phyloP scores from a whole-genome alignment of 306 rosid genomes.

The Dalbergia cultrata region DNA sequence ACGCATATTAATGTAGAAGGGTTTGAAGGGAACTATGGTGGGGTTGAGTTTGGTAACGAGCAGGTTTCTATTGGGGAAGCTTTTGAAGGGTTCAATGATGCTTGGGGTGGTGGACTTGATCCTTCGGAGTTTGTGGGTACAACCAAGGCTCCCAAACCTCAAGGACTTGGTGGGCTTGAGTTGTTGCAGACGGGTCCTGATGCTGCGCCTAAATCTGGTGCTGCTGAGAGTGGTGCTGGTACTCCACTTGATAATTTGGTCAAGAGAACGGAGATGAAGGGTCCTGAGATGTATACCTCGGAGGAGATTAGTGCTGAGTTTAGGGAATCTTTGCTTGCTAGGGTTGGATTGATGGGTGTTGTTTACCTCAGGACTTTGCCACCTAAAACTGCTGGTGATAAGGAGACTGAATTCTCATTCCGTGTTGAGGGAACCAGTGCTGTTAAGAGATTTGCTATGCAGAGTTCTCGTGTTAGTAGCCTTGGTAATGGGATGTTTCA shows the following conservation, averaged over 20 bases:
- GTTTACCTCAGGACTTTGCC: slow-evolving; percentile 89
- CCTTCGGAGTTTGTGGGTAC: slow-evolving; percentile 85
- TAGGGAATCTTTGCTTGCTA: slow-evolving; percentile 88
- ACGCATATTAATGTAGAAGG: slow-evolving; percentile 93
- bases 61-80: slow-evolving; percentile 84
- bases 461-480: slow-evolving; percentile 81
- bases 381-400: slow-evolving; percentile 72
- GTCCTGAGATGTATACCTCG: slow-evolving; percentile 83
- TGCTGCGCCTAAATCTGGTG: slow-evolving; percentile 59
- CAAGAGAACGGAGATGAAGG: slow-evolving; percentile 80
- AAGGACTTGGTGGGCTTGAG: slow-evolving; percentile 97
- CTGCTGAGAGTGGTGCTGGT: slow-evolving; percentile 57
- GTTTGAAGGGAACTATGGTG: slow-evolving; percentile 96
- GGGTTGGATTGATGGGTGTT: slow-evolving; percentile 85
- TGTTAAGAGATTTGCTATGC: slow-evolving; percentile 85
- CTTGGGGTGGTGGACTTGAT: slow-evolving; percentile 99
- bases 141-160: slow-evolving; percentile 60
- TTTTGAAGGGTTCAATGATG: slow-evolving; percentile 87
- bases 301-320: slow-evolving; percentile 93
- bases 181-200: slow-evolving; percentile 82
- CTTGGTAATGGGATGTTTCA: slow-evolving; percentile 92
- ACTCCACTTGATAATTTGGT: slow-evolving; percentile 75
- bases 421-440: slow-evolving; percentile 75
- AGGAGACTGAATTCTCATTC: slow-evolving; percentile 95
- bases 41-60: slow-evolving; percentile 85